phyloP scores from a whole-genome alignment of 257 asterid species.

The Leonotis leonurus region DNA sequence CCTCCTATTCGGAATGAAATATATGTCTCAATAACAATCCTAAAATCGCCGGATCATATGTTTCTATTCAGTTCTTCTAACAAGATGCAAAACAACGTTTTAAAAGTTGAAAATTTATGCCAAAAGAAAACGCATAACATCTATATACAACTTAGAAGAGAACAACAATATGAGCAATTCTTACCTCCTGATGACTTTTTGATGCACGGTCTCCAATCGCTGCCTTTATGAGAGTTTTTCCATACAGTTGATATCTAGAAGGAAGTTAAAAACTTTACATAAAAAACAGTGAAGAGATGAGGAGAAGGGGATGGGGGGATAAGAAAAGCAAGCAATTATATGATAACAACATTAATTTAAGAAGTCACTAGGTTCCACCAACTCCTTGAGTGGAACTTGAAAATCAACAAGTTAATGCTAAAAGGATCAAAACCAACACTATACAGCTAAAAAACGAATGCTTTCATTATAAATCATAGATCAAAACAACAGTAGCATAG shows the following conservation, averaged over 20 bases:
- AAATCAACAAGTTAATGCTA: neutral
- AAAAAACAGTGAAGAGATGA: slow-evolving; percentile 14
- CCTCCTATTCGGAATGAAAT: slow-evolving; percentile 16
- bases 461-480: neutral
- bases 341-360: no score
- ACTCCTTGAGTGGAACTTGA: neutral
- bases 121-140: neutral
- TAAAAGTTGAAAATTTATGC: neutral
- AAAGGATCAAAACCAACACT: neutral
- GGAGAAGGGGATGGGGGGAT: neutral
- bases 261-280: neutral
- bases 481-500: neutral
- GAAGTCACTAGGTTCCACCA: neutral
- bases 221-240: slow-evolving; percentile 74
- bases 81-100: neutral
- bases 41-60: neutral
- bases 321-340: no score
- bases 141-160: neutral
- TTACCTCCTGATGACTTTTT: slow-evolving; percentile 63
- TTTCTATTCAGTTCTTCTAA: neutral
- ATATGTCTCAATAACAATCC: neutral
- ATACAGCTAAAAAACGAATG: neutral
- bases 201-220: slow-evolving; percentile 88
- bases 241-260: slow-evolving; percentile 76
- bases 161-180: neutral